phyloP scores from a whole-genome alignment of 2,329 filamentous ascomycete genomes.

The Neocucurbitaria cava region DNA sequence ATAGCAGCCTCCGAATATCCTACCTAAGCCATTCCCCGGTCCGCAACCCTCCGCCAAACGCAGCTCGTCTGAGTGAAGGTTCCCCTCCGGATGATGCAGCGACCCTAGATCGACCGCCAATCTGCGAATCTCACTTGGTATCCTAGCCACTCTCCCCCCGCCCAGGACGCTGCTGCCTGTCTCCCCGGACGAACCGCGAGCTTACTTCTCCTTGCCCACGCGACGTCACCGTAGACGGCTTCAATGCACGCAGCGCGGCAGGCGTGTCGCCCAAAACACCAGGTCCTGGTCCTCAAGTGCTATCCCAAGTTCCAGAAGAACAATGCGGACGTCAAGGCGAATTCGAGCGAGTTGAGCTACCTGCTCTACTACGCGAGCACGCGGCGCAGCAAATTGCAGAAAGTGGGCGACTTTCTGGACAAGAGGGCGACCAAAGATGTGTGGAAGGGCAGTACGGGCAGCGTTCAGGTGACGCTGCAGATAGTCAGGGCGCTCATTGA shows the following conservation, averaged over 20 bases:
- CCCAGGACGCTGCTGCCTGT: background rate
- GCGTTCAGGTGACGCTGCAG: conserved; percentile 92
- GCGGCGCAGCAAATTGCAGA: conserved; percentile 92
- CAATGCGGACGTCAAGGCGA: conserved; percentile 86
- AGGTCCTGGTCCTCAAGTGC: conserved; percentile 94
- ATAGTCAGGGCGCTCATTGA: conserved; percentile 92
- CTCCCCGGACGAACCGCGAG: background rate
- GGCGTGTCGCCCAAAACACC: conserved; percentile 86
- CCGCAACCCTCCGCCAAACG: conserved; percentile 1
- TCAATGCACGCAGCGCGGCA: conserved; percentile 66
- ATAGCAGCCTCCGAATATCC: conserved; percentile 11
- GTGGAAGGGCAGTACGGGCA: conserved; percentile 85
- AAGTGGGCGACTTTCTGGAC: conserved; percentile 93
- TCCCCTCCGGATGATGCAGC: conserved; percentile 13
- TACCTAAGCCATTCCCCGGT: conserved; percentile 12
- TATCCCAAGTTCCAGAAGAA: conserved; percentile 93
- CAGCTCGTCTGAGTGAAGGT: conserved; percentile 1
- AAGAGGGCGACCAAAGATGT: conserved; percentile 93
- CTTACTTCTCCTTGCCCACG: background rate
- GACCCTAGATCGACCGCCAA: conserved; percentile 10
- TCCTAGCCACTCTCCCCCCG: background rate
- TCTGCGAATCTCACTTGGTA: conserved; percentile 1
- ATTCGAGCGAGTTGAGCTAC: conserved; percentile 95
- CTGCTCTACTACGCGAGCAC: conserved; percentile 96
- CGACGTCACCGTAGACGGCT: conserved; percentile 2